A percentile compares a stretch with the other conserved stretches of the same genome.
phyloP scores from a whole-genome alignment of 2,329 filamentous ascomycete species.

The Pseudopithomyces chartarum region DNA sequence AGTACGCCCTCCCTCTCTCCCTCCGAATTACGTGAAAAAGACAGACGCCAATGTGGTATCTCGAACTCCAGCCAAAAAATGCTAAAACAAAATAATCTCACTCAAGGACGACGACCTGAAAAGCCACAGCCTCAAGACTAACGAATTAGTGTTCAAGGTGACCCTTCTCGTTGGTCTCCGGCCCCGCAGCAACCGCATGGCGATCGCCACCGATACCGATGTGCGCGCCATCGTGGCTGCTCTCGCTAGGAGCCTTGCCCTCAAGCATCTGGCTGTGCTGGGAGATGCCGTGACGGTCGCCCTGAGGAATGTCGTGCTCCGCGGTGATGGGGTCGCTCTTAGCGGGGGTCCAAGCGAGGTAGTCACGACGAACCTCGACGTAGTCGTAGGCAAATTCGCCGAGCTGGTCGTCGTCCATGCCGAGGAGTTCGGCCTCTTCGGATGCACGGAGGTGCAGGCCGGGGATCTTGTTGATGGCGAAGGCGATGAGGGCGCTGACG shows the following conservation, averaged over 20 bases:
- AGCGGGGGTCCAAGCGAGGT: slow-evolving; percentile 83
- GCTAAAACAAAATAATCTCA: slow-evolving; percentile 15
- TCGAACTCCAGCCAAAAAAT: slow-evolving; percentile 31
- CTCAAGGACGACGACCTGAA: slow-evolving; percentile 1
- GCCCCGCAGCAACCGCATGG: slow-evolving; percentile 53
- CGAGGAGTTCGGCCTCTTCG: slow-evolving; percentile 81
- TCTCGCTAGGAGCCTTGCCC: slow-evolving; percentile 57
- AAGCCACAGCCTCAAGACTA: too few species aligned
- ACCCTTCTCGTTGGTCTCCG: slow-evolving; percentile 53
- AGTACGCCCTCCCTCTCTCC: not conserved
- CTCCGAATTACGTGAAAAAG: slow-evolving; percentile 14
- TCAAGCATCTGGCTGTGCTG: slow-evolving; percentile 71
- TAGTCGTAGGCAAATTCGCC: slow-evolving; percentile 92
- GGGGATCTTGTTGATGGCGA: slow-evolving; percentile 74
- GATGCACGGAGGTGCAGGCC: slow-evolving; percentile 79
- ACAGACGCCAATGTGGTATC: slow-evolving; percentile 38
- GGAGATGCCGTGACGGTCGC: slow-evolving; percentile 70
- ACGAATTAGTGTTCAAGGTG: slow-evolving; percentile 13
- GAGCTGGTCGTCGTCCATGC: slow-evolving; percentile 89
- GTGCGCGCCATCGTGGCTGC: slow-evolving; percentile 48
- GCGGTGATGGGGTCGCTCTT: slow-evolving; percentile 66
- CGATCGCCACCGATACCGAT: slow-evolving; percentile 58
- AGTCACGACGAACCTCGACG: slow-evolving; percentile 85
- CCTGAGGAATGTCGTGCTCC: slow-evolving; percentile 67
- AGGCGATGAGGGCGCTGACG: slow-evolving; percentile 75